Percentiles rank a stretch among this genome's conserved stretches.
Conservation (phyloP, 306 rosid genomes). For the Comarum palustre region DNA sequence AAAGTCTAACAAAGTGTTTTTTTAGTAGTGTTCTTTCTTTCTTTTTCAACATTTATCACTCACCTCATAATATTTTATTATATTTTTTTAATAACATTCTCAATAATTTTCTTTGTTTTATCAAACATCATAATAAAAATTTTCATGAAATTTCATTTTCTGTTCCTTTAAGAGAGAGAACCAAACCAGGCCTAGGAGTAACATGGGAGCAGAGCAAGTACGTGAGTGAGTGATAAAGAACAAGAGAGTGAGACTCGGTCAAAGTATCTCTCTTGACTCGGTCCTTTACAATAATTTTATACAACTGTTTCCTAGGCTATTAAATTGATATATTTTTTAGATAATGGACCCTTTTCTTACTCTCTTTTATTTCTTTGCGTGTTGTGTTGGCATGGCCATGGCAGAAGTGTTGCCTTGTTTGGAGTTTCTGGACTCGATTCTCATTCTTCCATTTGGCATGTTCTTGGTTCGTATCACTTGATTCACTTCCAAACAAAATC, state of each 20-base stretch:
- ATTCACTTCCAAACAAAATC: slow-evolving; percentile 12
- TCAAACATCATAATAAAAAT: too few species aligned
- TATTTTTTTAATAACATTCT: too few species aligned
- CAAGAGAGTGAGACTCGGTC: slow-evolving; percentile 20
- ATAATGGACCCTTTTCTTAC: background rate
- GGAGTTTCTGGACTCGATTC: slow-evolving; percentile 4
- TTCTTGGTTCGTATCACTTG: background rate
- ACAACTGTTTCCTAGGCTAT: background rate
- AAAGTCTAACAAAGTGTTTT: too few species aligned
- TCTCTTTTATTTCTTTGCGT: background rate
- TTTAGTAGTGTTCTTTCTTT: too few species aligned
- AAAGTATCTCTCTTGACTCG: slow-evolving; percentile 25
- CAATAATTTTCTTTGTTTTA: too few species aligned
- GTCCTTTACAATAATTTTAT: background rate
- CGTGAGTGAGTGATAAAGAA: background rate
- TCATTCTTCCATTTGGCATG: slow-evolving; percentile 25
- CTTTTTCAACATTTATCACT: too few species aligned
- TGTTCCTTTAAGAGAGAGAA: too few species aligned
- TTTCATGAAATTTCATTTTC: too few species aligned
- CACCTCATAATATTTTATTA: too few species aligned
- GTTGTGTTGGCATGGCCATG: background rate
- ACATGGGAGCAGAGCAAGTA: too few species aligned
- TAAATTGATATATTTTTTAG: background rate
- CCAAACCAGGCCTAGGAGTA: too few species aligned
- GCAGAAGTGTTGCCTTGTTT: background rate